Percentiles rank a stretch among this genome's conserved stretches.
Conservation (phyloP, 768 basidiomycete genomes). For the Boletus rubescentipes region DNA sequence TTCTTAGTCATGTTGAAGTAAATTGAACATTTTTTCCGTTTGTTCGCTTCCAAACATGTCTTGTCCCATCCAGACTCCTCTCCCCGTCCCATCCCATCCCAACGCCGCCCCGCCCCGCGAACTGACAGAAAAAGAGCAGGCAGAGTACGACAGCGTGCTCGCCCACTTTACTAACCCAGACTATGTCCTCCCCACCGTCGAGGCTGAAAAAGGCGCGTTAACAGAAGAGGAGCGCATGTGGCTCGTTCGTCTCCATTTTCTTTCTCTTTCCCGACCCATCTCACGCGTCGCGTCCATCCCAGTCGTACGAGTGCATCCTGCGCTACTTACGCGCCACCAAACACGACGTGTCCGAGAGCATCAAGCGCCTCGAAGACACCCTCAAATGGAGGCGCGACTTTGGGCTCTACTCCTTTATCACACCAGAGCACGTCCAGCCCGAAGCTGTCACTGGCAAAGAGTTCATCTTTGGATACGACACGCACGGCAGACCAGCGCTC, state of each 20-base stretch:
- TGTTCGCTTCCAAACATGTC: conserved; percentile 11
- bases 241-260: conserved; percentile 46
- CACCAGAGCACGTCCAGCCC: conserved; percentile 62
- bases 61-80: conserved; percentile 16
- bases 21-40: too few species aligned
- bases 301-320: conserved; percentile 69
- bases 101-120: conserved; percentile 34
- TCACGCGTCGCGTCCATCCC: not conserved
- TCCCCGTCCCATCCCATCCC: conserved; percentile 25
- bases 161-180: conserved; percentile 54
- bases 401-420: conserved; percentile 64
- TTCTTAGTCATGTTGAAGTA: too few species aligned
- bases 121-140: conserved; percentile 45
- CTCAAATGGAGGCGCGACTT: conserved; percentile 80
- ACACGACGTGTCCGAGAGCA: conserved; percentile 59
- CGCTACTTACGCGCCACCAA: conserved; percentile 80
- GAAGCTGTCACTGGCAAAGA: conserved; percentile 86
- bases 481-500: conserved; percentile 57
- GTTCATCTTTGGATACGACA: conserved; percentile 75
- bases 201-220: conserved; percentile 44
- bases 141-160: conserved; percentile 53
- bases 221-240: conserved; percentile 74
- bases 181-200: conserved; percentile 51
- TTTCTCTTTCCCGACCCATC: not conserved
- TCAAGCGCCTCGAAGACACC: conserved; percentile 68